phyloP scores from a whole-genome alignment of 148 eudicot genomes.

The Hydrangea macrophylla region DNA sequence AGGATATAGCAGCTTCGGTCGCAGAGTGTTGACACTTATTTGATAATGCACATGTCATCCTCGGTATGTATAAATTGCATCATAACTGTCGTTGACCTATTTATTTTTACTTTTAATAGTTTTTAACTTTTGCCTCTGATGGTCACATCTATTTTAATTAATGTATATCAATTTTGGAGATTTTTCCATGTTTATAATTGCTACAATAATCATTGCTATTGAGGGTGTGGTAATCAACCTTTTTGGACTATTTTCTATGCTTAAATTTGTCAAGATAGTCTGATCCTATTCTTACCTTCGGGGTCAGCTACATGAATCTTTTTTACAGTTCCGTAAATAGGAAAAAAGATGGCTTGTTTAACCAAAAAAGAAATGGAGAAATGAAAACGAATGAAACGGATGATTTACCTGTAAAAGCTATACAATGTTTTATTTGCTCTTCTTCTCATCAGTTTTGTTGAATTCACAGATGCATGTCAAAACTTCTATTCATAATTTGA shows the following conservation, averaged over 20 bases:
- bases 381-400: too few relatives aligned
- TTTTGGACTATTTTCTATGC: too few relatives aligned
- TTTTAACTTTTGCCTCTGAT: too few relatives aligned
- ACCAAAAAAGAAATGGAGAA: too few relatives aligned
- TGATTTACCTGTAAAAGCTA: too few relatives aligned
- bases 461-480: too few relatives aligned
- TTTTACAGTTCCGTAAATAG: too few relatives aligned
- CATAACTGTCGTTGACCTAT: not conserved
- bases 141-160: too few relatives aligned
- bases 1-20: conserved; percentile 31
- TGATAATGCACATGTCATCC: conserved; percentile 29
- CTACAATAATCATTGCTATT: not conserved
- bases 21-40: conserved; percentile 27
- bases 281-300: not conserved
- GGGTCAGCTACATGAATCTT: too few relatives aligned
- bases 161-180: not conserved
- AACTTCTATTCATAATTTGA: too few relatives aligned
- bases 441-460: not conserved
- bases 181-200: not conserved
- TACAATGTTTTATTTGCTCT: not conserved
- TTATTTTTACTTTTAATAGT: not conserved
- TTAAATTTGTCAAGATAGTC: not conserved
- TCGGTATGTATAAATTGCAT: conserved; percentile 50
- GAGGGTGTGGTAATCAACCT: not conserved
- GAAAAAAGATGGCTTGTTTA: too few relatives aligned